Conservation (phyloP, 2,329 filamentous ascomycete genomes). For the Metarhizium brunneum region DNA sequence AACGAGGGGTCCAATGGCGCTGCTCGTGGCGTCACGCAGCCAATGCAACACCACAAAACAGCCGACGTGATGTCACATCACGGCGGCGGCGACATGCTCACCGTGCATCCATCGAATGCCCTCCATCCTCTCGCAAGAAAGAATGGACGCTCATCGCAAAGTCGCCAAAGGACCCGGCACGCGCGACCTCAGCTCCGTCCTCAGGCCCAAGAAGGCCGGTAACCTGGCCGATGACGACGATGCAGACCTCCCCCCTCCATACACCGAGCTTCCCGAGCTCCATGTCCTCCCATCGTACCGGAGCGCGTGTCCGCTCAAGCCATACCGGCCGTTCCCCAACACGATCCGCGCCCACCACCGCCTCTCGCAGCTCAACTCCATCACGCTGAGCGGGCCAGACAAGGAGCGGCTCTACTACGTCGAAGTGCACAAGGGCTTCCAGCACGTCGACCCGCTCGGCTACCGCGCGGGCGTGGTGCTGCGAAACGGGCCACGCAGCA, state of each 20-base stretch:
- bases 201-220: background rate
- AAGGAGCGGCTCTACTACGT: background rate
- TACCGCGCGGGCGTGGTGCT: background rate
- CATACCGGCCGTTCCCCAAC: background rate
- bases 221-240: background rate
- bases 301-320: conserved; percentile 1
- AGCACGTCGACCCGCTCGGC: background rate
- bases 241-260: background rate
- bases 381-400: background rate
- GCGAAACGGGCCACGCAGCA: background rate
- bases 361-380: background rate
- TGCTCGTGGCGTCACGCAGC: too few relatives aligned
- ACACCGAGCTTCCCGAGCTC: background rate
- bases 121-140: background rate
- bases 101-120: background rate
- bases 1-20: too few relatives aligned
- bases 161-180: background rate
- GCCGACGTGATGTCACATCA: background rate
- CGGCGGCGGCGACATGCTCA: background rate
- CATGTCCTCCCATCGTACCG: background rate
- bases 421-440: background rate
- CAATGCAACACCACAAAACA: too few relatives aligned
- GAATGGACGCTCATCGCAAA: background rate
- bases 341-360: background rate
- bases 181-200: background rate